These are phyloP conservation scores for Acacia concinna DNA, from an alignment of 331 rosid genomes.

Conservation along the genomic window DNA sequence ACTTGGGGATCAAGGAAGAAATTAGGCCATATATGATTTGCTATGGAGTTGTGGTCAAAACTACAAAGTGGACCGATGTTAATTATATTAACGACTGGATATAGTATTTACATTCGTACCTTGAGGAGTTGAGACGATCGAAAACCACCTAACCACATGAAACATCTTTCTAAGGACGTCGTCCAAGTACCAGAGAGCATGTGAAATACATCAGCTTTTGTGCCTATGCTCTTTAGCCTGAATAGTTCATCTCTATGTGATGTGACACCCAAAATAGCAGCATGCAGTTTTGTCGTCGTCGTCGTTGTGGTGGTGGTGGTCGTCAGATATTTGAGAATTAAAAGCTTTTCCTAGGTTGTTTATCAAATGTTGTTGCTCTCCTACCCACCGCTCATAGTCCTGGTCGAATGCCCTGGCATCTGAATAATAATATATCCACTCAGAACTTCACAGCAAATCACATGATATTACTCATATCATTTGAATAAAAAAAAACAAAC, in stretches of 20 bases:
- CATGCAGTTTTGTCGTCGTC: conserved; percentile 63
- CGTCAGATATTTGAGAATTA: conserved; percentile 51
- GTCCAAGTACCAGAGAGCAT: conserved; percentile 84
- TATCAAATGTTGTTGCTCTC: conserved; percentile 64
- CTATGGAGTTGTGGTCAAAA: too few species aligned
- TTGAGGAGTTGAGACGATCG: conserved; percentile 83
- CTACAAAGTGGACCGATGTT: too few species aligned
- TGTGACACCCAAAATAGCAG: conserved; percentile 64
- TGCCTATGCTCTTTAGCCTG: conserved; percentile 64
- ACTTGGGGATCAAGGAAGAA: background rate
- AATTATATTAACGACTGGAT: too few species aligned
- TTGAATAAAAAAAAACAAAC: too few species aligned
- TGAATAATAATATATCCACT: background rate
- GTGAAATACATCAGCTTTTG: conserved; percentile 80
- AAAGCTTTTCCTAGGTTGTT: conserved; percentile 58
- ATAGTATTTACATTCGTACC: conserved; percentile 36
- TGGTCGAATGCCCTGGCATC: conserved; percentile 66
- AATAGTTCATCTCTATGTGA: conserved; percentile 64
- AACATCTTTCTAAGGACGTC: conserved; percentile 76
- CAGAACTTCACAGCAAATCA: background rate
- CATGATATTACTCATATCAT: too few species aligned
- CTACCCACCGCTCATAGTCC: conserved; percentile 76
- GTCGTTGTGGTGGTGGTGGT: too few species aligned
- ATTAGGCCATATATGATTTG: background rate
- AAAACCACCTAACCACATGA: conserved; percentile 87